These are phyloP conservation scores for Azolla pinnata DNA, from an alignment of 75 land plant genomes.

Conservation along the genomic window DNA sequence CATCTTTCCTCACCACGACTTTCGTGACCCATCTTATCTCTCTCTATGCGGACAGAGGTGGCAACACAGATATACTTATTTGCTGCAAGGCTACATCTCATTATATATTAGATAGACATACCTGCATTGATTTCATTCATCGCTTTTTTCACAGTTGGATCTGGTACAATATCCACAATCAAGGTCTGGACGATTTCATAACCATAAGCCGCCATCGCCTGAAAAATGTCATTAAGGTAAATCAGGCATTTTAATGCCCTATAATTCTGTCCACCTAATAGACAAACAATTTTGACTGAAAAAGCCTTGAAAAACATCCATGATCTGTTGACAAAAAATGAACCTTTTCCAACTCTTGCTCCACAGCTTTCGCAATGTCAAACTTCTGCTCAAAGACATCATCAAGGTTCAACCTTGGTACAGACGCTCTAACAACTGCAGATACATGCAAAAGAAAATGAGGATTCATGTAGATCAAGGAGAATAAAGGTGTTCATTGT, in stretches of 20 bases:
- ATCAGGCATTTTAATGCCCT: neutral
- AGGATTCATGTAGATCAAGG: too few species aligned
- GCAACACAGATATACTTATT: too few species aligned
- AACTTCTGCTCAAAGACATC: constrained; percentile 70
- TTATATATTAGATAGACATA: too few species aligned
- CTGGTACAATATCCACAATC: constrained; percentile 86
- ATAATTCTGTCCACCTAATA: too few species aligned
- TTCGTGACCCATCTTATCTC: too few species aligned
- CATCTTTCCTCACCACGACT: too few species aligned
- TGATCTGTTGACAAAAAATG: neutral
- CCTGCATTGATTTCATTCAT: constrained; percentile 99
- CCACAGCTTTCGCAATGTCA: constrained; percentile 68
- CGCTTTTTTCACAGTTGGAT: constrained; percentile 72
- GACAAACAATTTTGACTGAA: too few species aligned
- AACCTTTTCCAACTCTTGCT: constrained; percentile 65
- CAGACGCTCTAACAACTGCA: constrained; percentile 56
- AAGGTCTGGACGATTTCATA: constrained; percentile 92
- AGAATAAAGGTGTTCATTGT: too few species aligned
- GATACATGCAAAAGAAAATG: too few species aligned
- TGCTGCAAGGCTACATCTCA: too few species aligned
- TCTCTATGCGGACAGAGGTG: too few species aligned
- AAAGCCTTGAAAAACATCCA: neutral
- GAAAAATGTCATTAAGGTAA: constrained; percentile 7
- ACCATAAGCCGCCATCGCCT: constrained; percentile 91
- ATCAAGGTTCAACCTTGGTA: constrained; percentile 56